Evolutionary conservation across 192 early-diverging fungal genomes (phyloP), one percentile per base, ranked within the genome.

Genomic region (Umbelopsis ramanniana): DNA sequence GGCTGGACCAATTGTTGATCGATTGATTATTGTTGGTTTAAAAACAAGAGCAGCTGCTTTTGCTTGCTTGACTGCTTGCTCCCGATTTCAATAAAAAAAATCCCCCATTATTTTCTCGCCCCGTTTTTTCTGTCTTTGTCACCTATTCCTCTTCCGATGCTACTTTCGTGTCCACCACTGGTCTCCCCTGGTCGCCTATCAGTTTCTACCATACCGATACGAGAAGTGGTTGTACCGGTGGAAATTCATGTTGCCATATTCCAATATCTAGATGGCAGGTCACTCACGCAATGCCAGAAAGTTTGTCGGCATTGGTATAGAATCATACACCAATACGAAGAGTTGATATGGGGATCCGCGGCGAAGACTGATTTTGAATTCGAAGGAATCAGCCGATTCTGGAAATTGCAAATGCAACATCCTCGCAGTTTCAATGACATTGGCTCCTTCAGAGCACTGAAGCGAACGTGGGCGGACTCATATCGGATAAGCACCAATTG

Each of bases 401-500:
- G 79, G 73, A 71, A 70, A n/a, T 48, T 77, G 6, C 29, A 57
- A 2, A 71, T 80, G 35, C 79, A 75, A 10, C 17, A 68, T 24
- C 79, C 74, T 0, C 75, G 45, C 6, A 29, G 8, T 17, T 45
- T 70, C 33, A 66, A 57, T 17, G 37, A 37, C 47, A 68, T 72
- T 6, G 26, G 43, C 11, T 47, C 71, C 0, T 24, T 47, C 24
- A 4, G 57, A 26, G 67, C 46, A 29, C 66, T 38, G 6, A 52
- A 24, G 19, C 38, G 52, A 26, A 70, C 60, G 0, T 84, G 82
- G 82, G 78, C 75, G 23, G 79, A 78, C 26, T 60, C 84, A 23
- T 86, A 86, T 53, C 78, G 80, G 21, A 57, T 76, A 26, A 81
- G 77, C 5, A 75, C 71, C 19, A 82, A 83, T 54, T 86, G 85